These are phyloP conservation scores for Penicillium sp. DNA, from an alignment of 2,329 filamentous ascomycete species.

Conservation along the genomic window DNA sequence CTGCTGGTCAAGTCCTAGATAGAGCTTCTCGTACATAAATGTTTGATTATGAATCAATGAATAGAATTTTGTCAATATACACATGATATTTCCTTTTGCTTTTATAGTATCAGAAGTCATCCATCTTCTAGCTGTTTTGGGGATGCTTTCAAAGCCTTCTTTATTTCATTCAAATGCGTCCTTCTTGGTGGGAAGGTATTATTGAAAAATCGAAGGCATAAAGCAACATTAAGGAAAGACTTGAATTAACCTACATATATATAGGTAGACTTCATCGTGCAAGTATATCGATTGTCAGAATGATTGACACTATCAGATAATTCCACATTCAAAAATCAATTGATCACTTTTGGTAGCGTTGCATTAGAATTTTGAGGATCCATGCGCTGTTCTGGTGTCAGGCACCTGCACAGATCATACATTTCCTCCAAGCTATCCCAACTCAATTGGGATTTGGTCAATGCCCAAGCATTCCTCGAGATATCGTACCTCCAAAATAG, in stretches of 20 bases:
- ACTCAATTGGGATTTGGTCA: background rate
- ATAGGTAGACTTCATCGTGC: background rate
- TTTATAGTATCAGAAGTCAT: background rate
- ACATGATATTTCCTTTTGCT: slow-evolving; percentile 5
- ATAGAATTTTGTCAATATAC: slow-evolving; percentile 24
- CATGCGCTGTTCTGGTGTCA: background rate
- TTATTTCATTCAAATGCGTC: too few relatives aligned
- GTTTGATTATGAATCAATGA: slow-evolving; percentile 24
- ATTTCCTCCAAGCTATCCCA: background rate
- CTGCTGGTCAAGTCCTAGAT: slow-evolving; percentile 68
- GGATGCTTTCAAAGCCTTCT: background rate
- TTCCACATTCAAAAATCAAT: background rate
- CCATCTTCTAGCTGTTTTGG: background rate
- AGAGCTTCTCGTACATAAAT: slow-evolving; percentile 18
- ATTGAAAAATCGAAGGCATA: background rate
- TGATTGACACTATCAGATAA: background rate
- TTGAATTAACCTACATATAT: background rate
- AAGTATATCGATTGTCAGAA: background rate
- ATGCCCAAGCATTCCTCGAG: background rate
- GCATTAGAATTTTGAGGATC: slow-evolving; percentile 12
- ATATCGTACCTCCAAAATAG: background rate
- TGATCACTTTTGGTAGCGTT: background rate
- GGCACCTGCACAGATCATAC: slow-evolving; percentile 2
- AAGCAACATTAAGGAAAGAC: background rate
- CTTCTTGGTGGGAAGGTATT: background rate